Evolutionary conservation across 495 filamentous ascomycete genomes (phyloP).

Genomic region (Copromyces sp.): DNA sequence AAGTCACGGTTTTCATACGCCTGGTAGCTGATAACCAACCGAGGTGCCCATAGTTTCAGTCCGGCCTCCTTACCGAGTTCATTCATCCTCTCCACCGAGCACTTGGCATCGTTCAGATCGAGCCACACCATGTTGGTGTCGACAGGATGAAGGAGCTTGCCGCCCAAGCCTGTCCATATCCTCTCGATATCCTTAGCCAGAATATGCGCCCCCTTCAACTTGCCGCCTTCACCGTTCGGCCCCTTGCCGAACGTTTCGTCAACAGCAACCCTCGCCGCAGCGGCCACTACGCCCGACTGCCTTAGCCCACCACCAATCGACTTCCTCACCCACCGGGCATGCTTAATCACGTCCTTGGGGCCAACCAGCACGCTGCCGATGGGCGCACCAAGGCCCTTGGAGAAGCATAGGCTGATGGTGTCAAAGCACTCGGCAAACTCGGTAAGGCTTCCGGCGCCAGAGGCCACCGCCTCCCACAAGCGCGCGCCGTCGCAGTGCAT

Average conservation of each 20-base stretch:
- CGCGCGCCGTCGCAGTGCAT: slow-evolving; percentile 81
- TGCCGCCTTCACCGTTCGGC: slow-evolving; percentile 50
- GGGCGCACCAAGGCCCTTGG: slow-evolving; percentile 82
- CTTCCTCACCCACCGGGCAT: slow-evolving; percentile 73
- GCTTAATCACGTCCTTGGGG: slow-evolving; percentile 51
- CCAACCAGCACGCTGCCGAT: slow-evolving; percentile 76
- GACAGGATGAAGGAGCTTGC: slow-evolving; percentile 48
- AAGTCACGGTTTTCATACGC: slow-evolving; percentile 38
- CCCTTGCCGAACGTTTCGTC: slow-evolving; percentile 61
- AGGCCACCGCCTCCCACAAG: slow-evolving; percentile 65
- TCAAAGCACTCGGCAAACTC: slow-evolving; percentile 70
- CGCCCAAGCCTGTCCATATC: slow-evolving; percentile 54
- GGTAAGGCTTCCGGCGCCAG: slow-evolving; percentile 48
- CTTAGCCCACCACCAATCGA: slow-evolving; percentile 73
- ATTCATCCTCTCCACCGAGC: slow-evolving; percentile 35
- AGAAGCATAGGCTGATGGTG: slow-evolving; percentile 74
- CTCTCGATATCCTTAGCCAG: slow-evolving; percentile 55
- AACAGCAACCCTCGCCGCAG: slow-evolving; percentile 47
- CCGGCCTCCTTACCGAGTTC: slow-evolving; percentile 43
- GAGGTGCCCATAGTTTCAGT: slow-evolving; percentile 38
- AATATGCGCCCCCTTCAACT: slow-evolving; percentile 50
- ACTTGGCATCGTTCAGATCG: slow-evolving; percentile 49
- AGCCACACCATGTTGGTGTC: slow-evolving; percentile 97
- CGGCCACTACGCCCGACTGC: slow-evolving; percentile 54
- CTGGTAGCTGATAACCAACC: slow-evolving; percentile 59